Percentiles rank a stretch among this genome's conserved stretches.
Conservation (phyloP, 306 rosid species). For the Medicago lupulina region DNA sequence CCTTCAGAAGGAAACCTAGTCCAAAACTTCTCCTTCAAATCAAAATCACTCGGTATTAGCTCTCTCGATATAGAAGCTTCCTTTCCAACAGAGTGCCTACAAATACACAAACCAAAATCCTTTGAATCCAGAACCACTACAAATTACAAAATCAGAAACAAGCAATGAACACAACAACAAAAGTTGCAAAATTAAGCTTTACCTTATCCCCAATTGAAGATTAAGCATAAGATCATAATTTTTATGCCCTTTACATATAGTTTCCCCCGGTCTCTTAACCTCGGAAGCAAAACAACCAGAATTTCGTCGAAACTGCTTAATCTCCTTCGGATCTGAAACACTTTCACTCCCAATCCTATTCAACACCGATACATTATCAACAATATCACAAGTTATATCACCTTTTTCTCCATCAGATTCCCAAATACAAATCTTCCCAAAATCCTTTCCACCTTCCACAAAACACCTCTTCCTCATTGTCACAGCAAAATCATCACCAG, state of each 20-base stretch:
- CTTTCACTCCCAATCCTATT: conserved; percentile 44
- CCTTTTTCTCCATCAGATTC: conserved; percentile 96
- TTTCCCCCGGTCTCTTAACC: conserved; percentile 83
- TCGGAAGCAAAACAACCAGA: conserved; percentile 61
- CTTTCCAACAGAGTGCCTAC: conserved; percentile 85
- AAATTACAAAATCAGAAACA: neutral
- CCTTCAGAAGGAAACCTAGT: conserved; percentile 93
- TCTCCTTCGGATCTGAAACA: conserved; percentile 47
- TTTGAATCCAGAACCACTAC: neutral
- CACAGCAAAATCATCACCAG: conserved; percentile 56
- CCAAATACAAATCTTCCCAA: conserved; percentile 93
- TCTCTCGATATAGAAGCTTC: conserved; percentile 70
- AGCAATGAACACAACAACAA: conserved; percentile 12
- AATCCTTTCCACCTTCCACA: conserved; percentile 53
- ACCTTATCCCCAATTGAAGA: conserved; percentile 95
- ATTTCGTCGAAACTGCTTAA: conserved; percentile 56
- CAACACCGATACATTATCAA: conserved; percentile 83
- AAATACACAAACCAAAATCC: conserved; percentile 13
- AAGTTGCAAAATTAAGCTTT: neutral
- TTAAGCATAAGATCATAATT: conserved; percentile 94
- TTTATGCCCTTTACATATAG: conserved; percentile 88
- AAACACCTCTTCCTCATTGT: conserved; percentile 77
- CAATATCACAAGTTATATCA: conserved; percentile 90
- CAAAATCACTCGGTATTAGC: conserved; percentile 74
- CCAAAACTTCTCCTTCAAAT: conserved; percentile 94